Evolutionary conservation across 2,329 filamentous ascomycete species (phyloP).

Genomic region (Aschersonia sp.): DNA sequence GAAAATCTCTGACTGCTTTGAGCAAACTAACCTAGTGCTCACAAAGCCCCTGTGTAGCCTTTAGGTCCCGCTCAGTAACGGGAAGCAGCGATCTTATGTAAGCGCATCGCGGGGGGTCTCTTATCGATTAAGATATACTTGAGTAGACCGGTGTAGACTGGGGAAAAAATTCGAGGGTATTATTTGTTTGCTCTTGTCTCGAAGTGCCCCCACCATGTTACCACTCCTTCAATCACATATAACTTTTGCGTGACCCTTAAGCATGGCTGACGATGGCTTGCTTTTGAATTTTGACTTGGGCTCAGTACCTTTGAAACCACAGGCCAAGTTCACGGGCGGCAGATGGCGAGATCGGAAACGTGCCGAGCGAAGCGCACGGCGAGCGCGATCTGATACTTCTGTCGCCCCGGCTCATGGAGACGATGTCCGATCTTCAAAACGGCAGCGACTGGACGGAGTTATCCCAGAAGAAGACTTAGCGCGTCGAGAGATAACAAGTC

Average conservation of each 20-base stretch:
- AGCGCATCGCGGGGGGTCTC: no score
- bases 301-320: constrained; percentile 47
- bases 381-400: constrained; percentile 11
- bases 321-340: constrained; percentile 70
- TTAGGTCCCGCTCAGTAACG: no score
- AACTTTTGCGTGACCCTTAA: background rate
- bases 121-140: no score
- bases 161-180: no score
- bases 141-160: no score
- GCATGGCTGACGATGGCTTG: constrained; percentile 91
- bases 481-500: constrained; percentile 3
- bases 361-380: constrained; percentile 30
- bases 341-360: constrained; percentile 79
- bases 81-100: no score
- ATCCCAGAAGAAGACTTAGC: constrained; percentile 2
- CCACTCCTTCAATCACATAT: background rate
- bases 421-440: constrained; percentile 25
- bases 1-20: no score
- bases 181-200: no score
- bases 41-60: no score
- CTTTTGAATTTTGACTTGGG: constrained; percentile 80
- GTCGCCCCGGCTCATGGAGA: constrained; percentile 11
- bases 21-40: no score
- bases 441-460: constrained; percentile 23
- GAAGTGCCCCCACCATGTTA: no score